Base-by-base conservation (phyloP, 2,329 filamentous ascomycete genomes). In the Colletotrichum neosansevieriae region DNA sequence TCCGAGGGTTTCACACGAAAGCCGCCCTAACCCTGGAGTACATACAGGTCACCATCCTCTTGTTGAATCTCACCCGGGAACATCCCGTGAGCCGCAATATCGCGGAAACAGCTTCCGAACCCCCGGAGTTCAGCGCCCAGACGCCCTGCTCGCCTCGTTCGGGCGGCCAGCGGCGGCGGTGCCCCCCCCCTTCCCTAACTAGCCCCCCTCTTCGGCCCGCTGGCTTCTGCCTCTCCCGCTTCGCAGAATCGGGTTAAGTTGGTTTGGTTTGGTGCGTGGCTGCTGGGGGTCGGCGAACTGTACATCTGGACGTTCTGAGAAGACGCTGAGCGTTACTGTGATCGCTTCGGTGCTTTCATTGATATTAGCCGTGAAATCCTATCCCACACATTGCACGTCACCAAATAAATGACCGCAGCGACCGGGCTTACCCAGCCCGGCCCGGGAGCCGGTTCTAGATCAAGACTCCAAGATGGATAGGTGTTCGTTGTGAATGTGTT, bases 61-160 rank as follows among this genome's bases (percentile, higher is more conserved):
- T 38, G 21, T 65, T 42, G 10, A 49, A 34, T 42, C 36, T 13
- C 19, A 24, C 24, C 60, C n/a, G 11, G 53, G 40, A 59, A 68
- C 40, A 58, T 58, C 61, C 57, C 63, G 40, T 56, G 63, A 66
- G 58, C 58, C 40, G 49, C 57, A 62, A 56, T 57, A 34, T 49
- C 32, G 57, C 47, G 63, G 58, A 66, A 56, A 61, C 49, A 17
- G n/a, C 40, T 56, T 56, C 58, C 63, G 63, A 49, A 58, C 57
- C 54, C 63, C 50, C 62, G 58, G 57, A 17, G 58, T 56, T 49
- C 58, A 54, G 58, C 71, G 75, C 58, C 74, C 74, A 57, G 71
- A 75, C 47, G 77, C 79, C 63, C 81, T 83, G 67, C 74, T 79
- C 36, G 12, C 74, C 79, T 58, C 76, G 72, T 58, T 75, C 73